Conservation (phyloP, 2,329 filamentous ascomycete genomes). For the Hymenoscyphus linearis region DNA sequence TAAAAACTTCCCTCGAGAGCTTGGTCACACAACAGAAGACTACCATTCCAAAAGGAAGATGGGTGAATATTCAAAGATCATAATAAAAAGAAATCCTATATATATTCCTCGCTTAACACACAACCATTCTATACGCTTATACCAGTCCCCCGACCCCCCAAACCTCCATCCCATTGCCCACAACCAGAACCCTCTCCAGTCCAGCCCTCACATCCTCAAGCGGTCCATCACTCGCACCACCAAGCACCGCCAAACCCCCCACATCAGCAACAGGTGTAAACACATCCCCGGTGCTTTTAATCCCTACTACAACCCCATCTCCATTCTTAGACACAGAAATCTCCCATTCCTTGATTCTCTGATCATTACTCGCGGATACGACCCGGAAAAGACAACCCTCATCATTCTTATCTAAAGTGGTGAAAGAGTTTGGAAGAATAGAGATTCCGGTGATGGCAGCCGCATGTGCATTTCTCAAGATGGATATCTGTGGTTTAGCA, state of each 20-base stretch:
- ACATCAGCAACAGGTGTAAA: slow-evolving; percentile 59
- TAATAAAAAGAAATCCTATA: too few relatives aligned
- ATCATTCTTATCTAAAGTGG: too few relatives aligned
- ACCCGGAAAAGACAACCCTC: too few relatives aligned
- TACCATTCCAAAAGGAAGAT: too few relatives aligned
- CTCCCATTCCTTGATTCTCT: slow-evolving; percentile 52
- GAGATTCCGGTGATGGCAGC: slow-evolving; percentile 60
- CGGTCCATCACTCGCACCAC: neutral
- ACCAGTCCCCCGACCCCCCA: slow-evolving; percentile 19
- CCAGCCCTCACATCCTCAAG: neutral
- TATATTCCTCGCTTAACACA: too few relatives aligned
- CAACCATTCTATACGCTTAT: too few relatives aligned
- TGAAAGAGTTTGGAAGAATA: slow-evolving; percentile 29
- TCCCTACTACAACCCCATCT: slow-evolving; percentile 14
- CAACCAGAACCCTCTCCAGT: slow-evolving; percentile 24
- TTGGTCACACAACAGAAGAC: too few relatives aligned
- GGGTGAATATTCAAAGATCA: too few relatives aligned
- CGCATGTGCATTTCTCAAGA: slow-evolving; percentile 59
- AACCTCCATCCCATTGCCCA: slow-evolving; percentile 33
- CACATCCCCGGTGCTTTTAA: slow-evolving; percentile 42
- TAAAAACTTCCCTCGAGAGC: too few relatives aligned
- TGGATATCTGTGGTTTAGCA: slow-evolving; percentile 4
- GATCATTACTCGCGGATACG: slow-evolving; percentile 54
- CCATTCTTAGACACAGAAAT: slow-evolving; percentile 9
- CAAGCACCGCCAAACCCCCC: slow-evolving; percentile 40